These are phyloP conservation scores for Hypoxylon lienhwacheense DNA, from an alignment of 495 filamentous ascomycete species.

Conservation along the genomic window DNA sequence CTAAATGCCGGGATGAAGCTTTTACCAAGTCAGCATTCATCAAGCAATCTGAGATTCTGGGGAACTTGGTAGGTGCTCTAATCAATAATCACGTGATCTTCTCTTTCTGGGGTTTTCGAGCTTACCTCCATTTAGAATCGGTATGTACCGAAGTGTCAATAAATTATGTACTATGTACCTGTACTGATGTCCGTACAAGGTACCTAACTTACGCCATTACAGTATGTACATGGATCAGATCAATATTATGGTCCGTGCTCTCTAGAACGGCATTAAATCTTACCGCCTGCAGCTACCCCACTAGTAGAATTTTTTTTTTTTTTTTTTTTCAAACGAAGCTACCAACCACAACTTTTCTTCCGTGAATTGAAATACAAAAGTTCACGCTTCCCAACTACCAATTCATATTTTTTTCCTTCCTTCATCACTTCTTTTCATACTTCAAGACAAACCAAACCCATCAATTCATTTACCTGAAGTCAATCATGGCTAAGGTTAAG, in stretches of 20 bases:
- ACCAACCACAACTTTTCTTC: conserved; percentile 24
- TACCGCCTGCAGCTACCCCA: conserved; percentile 39
- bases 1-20: conserved; percentile 23
- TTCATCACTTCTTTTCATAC: conserved; percentile 23
- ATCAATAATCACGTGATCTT: conserved; percentile 7
- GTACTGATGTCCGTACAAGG: no score
- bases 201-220: no score
- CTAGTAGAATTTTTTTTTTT: conserved; percentile 40
- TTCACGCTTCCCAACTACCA: conserved; percentile 12
- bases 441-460: conserved; percentile 20
- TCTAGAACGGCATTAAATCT: conserved; percentile 10
- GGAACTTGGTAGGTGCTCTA: conserved; percentile 1
- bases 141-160: no score
- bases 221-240: no score
- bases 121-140: no score
- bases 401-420: no score
- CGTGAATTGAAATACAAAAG: conserved; percentile 31
- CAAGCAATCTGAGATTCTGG: not conserved
- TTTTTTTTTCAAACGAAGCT: no score
- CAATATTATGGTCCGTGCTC: no score
- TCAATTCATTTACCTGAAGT: conserved; percentile 17
- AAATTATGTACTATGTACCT: conserved; percentile 1
- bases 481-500: conserved; percentile 61
- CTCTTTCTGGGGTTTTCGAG: no score
- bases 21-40: conserved; percentile 11